A percentile compares a stretch with the other conserved stretches of the same genome.
phyloP scores from a whole-genome alignment of 1,284 basidiomycete genomes.

The Melampsora americana region DNA sequence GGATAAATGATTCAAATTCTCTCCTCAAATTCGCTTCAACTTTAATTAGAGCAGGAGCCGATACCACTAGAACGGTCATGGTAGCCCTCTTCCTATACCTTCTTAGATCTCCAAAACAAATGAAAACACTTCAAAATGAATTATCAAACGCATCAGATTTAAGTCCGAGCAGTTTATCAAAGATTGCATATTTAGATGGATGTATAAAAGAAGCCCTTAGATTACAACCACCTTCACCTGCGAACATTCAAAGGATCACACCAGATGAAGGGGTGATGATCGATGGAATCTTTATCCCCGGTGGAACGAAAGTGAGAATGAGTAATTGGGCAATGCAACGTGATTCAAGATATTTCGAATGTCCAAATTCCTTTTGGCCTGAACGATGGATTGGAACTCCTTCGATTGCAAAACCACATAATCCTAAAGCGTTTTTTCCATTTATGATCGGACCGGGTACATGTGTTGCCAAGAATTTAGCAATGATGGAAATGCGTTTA shows the following conservation, averaged over 20 bases:
- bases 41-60: slow-evolving; percentile 49
- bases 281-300: slow-evolving; percentile 49
- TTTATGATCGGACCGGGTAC: slow-evolving; percentile 47
- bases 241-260: slow-evolving; percentile 51
- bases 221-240: slow-evolving; percentile 52
- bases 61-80: slow-evolving; percentile 51
- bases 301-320: slow-evolving; percentile 50
- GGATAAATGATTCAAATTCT: too few species aligned
- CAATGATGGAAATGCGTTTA: slow-evolving; percentile 39
- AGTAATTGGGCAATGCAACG: slow-evolving; percentile 51
- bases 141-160: slow-evolving; percentile 49
- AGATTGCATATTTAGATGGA: slow-evolving; percentile 50
- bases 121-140: slow-evolving; percentile 49
- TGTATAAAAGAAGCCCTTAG: slow-evolving; percentile 53
- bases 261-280: slow-evolving; percentile 50
- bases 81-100: slow-evolving; percentile 51
- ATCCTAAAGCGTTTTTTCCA: slow-evolving; percentile 27
- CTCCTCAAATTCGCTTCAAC: too few species aligned
- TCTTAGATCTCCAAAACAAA: slow-evolving; percentile 48
- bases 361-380: slow-evolving; percentile 48
- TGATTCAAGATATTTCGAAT: slow-evolving; percentile 48
- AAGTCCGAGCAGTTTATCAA: slow-evolving; percentile 47
- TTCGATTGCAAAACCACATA: slow-evolving; percentile 1
- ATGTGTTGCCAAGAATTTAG: slow-evolving; percentile 48
- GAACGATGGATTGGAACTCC: slow-evolving; percentile 50